Conservation (phyloP, 176 grass and related monocot species). For the Microstegium vimineum region DNA sequence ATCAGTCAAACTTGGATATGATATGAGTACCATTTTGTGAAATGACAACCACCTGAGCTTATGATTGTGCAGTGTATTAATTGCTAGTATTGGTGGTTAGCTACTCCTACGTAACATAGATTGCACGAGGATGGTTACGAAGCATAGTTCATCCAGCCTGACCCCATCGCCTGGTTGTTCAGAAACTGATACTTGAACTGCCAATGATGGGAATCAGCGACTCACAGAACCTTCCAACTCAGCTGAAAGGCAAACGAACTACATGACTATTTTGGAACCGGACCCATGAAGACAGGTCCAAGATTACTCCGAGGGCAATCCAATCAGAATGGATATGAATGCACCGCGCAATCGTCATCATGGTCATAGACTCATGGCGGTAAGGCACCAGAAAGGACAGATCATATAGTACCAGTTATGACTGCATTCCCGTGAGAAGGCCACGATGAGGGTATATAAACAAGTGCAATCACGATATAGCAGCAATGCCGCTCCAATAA, state of each 20-base stretch:
- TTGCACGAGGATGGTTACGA: not conserved
- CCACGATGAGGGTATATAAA: not conserved
- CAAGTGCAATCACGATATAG: not conserved
- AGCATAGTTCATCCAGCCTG: constrained; percentile 1
- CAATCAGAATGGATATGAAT: not conserved
- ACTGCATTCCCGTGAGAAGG: not conserved
- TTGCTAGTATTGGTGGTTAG: constrained; percentile 31
- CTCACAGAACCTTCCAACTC: not conserved
- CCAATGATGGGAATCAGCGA: constrained; percentile 15
- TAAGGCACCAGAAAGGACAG: not conserved
- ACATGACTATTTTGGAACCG: not conserved
- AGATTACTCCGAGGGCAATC: not conserved
- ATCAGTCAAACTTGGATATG: constrained; percentile 27
- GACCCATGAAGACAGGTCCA: not conserved
- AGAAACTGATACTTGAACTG: constrained; percentile 42
- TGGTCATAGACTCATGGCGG: not conserved
- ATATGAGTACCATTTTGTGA: not conserved
- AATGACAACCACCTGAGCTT: constrained; percentile 28
- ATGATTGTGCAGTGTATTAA: not conserved
- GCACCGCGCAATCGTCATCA: not conserved
- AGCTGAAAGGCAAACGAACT: not conserved
- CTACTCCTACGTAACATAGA: not conserved
- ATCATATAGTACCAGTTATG: not conserved
- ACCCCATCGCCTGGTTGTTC: constrained; percentile 43
- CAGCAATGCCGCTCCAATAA: not conserved